These are phyloP conservation scores for Multifurca ochricompacta DNA, from an alignment of 768 basidiomycete genomes.

Conservation along the genomic window DNA sequence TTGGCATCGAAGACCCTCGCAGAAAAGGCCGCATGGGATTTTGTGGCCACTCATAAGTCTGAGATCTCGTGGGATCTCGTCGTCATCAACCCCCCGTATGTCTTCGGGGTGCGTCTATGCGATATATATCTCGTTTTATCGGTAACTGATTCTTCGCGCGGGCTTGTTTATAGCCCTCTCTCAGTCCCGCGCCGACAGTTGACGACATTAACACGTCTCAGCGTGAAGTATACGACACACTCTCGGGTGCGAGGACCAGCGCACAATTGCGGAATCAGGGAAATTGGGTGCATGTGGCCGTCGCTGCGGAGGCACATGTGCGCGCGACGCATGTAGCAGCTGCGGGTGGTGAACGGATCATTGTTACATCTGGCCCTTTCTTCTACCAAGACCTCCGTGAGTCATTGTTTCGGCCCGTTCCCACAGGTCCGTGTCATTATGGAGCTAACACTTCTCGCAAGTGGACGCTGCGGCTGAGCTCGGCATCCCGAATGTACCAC, in stretches of 20 bases:
- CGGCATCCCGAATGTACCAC: conserved; percentile 3
- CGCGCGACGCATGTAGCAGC: neutral
- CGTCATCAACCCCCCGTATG: conserved; percentile 45
- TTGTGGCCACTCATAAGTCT: conserved; percentile 36
- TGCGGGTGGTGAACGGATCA: conserved; percentile 12
- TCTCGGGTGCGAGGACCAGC: neutral
- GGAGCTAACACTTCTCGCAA: neutral
- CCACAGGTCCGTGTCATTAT: neutral
- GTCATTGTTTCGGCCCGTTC: neutral
- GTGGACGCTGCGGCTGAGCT: conserved; percentile 8
- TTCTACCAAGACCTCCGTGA: conserved; percentile 9
- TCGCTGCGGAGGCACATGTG: conserved; percentile 10
- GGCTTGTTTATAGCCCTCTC: conserved; percentile 26
- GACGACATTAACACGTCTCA: conserved; percentile 15
- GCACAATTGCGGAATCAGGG: neutral
- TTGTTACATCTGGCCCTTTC: conserved; percentile 2
- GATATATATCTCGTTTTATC: neutral
- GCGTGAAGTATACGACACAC: conserved; percentile 10
- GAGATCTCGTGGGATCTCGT: conserved; percentile 44
- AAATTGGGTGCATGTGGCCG: conserved; percentile 1
- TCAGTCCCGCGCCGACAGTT: conserved; percentile 17
- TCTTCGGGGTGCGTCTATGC: conserved; percentile 12
- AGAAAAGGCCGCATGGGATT: conserved; percentile 52
- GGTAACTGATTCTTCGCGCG: neutral
- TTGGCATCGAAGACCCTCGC: conserved; percentile 52